phyloP scores from a whole-genome alignment of 805 yeast genomes.

The Millerago galiae region DNA sequence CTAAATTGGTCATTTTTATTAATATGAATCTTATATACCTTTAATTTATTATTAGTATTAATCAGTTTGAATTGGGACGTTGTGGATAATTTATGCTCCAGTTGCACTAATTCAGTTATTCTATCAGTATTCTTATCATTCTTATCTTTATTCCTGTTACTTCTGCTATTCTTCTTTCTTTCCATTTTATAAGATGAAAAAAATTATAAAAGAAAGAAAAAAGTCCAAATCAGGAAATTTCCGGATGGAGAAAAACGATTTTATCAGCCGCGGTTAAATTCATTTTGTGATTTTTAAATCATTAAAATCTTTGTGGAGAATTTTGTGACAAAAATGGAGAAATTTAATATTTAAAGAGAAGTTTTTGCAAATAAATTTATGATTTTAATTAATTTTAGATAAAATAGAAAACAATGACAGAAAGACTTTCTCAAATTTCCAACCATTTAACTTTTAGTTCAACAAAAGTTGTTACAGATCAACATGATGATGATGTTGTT shows the following conservation, averaged over 20 bases:
- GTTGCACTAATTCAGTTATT: conserved; percentile 10
- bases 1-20: conserved; percentile 12
- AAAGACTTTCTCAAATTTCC: conserved; percentile 31
- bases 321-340: neutral
- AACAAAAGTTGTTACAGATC: conserved; percentile 3
- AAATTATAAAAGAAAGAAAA: neutral
- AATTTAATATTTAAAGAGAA: neutral
- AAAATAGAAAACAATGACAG: conserved; percentile 2
- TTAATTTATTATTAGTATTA: conserved; percentile 16
- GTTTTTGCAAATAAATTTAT: neutral
- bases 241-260: neutral
- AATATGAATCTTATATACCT: conserved; percentile 12
- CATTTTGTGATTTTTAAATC: neutral
- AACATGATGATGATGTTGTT: conserved; percentile 67
- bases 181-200: neutral
- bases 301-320: too few species aligned
- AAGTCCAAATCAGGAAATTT: neutral
- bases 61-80: conserved; percentile 14
- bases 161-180: neutral
- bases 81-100: conserved; percentile 7
- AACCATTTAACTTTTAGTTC: conserved; percentile 23
- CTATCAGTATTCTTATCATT: neutral
- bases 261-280: conserved; percentile 2
- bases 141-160: neutral
- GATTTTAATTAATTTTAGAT: neutral